phyloP scores from a whole-genome alignment of 352 stramenopile species.

The Pythium phragmiticola region DNA sequence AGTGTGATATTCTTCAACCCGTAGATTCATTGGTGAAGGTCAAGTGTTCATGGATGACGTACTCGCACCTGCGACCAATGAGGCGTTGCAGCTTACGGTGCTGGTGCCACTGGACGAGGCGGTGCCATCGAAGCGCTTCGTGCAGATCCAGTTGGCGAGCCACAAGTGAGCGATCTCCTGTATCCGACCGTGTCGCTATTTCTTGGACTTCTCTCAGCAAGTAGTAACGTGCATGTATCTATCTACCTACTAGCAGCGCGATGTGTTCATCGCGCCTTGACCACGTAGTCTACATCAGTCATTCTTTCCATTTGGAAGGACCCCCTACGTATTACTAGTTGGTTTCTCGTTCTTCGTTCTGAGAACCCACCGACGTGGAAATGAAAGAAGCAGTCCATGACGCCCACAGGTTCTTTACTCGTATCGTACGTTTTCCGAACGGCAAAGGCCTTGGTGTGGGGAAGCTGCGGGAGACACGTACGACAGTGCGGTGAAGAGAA shows the following conservation, averaged over 20 bases:
- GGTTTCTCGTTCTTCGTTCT: too few relatives aligned
- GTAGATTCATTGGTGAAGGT: neutral
- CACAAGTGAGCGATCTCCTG: neutral
- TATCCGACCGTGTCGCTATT: too few relatives aligned
- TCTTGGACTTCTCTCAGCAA: too few relatives aligned
- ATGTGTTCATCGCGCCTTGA: too few relatives aligned
- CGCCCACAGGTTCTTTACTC: neutral
- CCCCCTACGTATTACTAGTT: too few relatives aligned
- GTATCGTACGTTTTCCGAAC: neutral
- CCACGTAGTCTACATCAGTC: too few relatives aligned
- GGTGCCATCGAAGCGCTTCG: neutral
- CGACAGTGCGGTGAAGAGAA: slow-evolving; percentile 3
- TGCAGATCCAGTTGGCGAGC: neutral
- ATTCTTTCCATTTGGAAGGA: too few relatives aligned
- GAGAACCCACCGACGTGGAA: too few relatives aligned
- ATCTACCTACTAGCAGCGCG: too few relatives aligned
- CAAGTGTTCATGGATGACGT: neutral
- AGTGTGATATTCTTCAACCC: too few relatives aligned
- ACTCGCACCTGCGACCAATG: neutral
- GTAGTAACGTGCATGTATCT: too few relatives aligned
- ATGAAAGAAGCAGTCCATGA: too few relatives aligned
- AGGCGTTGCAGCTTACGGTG: neutral
- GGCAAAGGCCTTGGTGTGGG: slow-evolving; percentile 21
- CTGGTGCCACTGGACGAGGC: neutral
- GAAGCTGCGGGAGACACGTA: slow-evolving; percentile 28